A percentile compares a stretch with the other conserved stretches of the same genome.
Evolutionary conservation across 345 rosid genomes (phyloP).

Genomic region (Microcos paniculata): DNA sequence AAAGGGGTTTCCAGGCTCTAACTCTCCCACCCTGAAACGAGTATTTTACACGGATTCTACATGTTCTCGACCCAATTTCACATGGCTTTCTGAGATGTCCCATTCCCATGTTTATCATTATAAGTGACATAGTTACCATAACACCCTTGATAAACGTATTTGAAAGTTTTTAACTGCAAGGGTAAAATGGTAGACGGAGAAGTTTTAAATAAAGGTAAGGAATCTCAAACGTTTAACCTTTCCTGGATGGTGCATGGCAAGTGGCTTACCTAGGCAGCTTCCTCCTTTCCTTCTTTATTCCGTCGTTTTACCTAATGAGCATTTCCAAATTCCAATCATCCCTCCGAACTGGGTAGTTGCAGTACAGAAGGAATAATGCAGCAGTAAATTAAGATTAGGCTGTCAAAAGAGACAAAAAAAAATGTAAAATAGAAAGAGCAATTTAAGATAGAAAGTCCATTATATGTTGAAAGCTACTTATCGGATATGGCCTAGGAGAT

Average conservation of each 20-base stretch:
- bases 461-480: slow-evolving; percentile 14
- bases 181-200: not conserved
- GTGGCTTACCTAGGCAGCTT: slow-evolving; percentile 20
- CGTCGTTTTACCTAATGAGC: not conserved
- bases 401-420: slow-evolving; percentile 22
- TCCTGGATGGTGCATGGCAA: slow-evolving; percentile 4
- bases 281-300: slow-evolving; percentile 22
- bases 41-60: slow-evolving; percentile 61
- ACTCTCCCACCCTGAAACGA: slow-evolving; percentile 21
- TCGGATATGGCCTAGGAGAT: slow-evolving; percentile 4
- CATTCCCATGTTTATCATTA: slow-evolving; percentile 15
- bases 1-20: slow-evolving; percentile 21
- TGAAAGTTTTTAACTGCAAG: not conserved
- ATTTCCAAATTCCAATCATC: not conserved
- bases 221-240: slow-evolving; percentile 16
- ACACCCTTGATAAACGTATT: not conserved
- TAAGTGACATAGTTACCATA: not conserved
- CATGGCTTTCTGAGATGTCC: slow-evolving; percentile 50
- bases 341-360: slow-evolving; percentile 13
- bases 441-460: not conserved
- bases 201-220: slow-evolving; percentile 19
- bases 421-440: not conserved
- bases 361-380: slow-evolving; percentile 10
- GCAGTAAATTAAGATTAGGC: slow-evolving; percentile 31
- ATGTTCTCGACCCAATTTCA: slow-evolving; percentile 54